Evolutionary conservation across 2,329 filamentous ascomycete genomes (phyloP).

Genomic region (Colletotrichum ledebouriae): DNA sequence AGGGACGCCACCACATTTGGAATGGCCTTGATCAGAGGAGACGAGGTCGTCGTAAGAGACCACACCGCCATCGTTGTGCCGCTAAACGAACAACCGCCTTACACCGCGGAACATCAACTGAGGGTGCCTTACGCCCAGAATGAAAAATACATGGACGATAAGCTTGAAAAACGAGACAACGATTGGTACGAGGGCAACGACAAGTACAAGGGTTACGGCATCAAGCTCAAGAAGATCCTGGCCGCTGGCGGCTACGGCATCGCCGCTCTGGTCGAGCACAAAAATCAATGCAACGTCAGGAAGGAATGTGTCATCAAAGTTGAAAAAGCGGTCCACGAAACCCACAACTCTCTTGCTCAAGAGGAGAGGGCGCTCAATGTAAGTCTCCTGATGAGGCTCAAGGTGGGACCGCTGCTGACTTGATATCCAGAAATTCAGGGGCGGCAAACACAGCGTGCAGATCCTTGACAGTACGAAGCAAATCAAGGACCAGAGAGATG

Average conservation of each 20-base stretch:
- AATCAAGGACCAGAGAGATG: constrained; percentile 26
- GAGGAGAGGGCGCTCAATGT: constrained; percentile 35
- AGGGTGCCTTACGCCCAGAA: background rate
- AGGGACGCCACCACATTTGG: no score
- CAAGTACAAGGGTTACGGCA: constrained; percentile 41
- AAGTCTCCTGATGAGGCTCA: background rate
- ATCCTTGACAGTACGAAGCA: constrained; percentile 44
- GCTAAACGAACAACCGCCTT: no score
- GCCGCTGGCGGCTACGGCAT: constrained; percentile 48
- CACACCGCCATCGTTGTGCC: no score
- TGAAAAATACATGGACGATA: background rate
- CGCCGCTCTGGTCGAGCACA: constrained; percentile 42
- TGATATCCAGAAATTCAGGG: constrained; percentile 44
- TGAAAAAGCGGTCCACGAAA: constrained; percentile 12
- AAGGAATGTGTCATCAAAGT: constrained; percentile 31
- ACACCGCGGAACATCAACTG: background rate
- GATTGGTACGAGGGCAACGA: background rate
- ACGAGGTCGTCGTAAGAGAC: no score
- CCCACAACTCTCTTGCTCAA: constrained; percentile 5
- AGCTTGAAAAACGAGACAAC: background rate
- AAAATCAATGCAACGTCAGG: background rate
- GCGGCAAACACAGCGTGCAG: constrained; percentile 48
- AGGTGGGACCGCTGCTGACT: background rate
- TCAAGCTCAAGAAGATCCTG: constrained; percentile 47
- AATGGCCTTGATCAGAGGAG: no score